These are phyloP conservation scores for Tetrapisispora phaffii DNA, from an alignment of 805 yeast species.

Conservation along the genomic window DNA sequence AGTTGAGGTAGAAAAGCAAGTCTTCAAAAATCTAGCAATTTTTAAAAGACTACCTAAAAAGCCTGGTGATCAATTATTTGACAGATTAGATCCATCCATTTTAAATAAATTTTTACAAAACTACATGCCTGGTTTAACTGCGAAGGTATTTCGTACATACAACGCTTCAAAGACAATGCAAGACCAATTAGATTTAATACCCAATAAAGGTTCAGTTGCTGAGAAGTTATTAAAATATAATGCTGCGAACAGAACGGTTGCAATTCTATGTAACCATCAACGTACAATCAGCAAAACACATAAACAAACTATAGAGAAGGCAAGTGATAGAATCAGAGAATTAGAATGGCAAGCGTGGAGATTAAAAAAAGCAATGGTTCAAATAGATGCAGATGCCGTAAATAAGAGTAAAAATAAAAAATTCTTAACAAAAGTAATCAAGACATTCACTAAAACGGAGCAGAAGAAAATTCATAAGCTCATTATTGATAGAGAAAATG, in stretches of 20 bases:
- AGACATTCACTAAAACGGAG: conserved; percentile 52
- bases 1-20: conserved; percentile 86
- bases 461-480: conserved; percentile 46
- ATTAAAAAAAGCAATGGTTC: conserved; percentile 57
- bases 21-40: conserved; percentile 75
- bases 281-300: conserved; percentile 82
- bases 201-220: conserved; percentile 77
- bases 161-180: conserved; percentile 97
- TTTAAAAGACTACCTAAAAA: conserved; percentile 83
- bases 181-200: conserved; percentile 76
- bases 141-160: conserved; percentile 94
- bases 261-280: conserved; percentile 94
- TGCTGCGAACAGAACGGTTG: conserved; percentile 93
- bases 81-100: conserved; percentile 73
- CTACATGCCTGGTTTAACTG: conserved; percentile 88
- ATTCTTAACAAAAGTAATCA: conserved; percentile 36
- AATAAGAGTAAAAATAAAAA: background rate
- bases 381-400: conserved; percentile 42
- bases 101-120: conserved; percentile 80
- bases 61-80: conserved; percentile 89
- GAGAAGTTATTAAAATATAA: conserved; percentile 82
- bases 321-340: conserved; percentile 67
- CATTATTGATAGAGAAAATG: conserved; percentile 58
- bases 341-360: conserved; percentile 77
- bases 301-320: conserved; percentile 69